Conservation (phyloP, 495 filamentous ascomycete genomes). For the Lentithecium fluviatile region DNA sequence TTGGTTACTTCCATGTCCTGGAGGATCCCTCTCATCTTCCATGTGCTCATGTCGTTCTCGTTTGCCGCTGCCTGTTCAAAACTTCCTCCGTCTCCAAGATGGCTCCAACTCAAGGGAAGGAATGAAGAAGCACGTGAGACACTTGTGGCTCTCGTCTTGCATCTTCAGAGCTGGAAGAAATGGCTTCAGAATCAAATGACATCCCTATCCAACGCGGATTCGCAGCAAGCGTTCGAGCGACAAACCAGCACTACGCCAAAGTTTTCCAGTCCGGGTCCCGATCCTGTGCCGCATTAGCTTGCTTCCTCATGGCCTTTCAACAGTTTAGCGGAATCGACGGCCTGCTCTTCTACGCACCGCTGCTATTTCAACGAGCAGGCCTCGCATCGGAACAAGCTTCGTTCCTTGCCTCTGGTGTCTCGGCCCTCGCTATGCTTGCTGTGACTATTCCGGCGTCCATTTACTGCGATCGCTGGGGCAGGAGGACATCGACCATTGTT, state of each 20-base stretch:
- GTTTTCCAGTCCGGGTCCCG: slow-evolving; percentile 37
- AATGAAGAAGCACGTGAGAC: slow-evolving; percentile 40
- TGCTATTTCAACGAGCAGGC: slow-evolving; percentile 56
- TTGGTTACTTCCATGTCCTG: slow-evolving; percentile 30
- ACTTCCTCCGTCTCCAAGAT: slow-evolving; percentile 52
- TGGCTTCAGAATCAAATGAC: slow-evolving; percentile 20
- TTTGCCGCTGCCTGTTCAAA: slow-evolving; percentile 24
- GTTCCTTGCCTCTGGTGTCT: slow-evolving; percentile 57
- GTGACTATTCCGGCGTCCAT: slow-evolving; percentile 52
- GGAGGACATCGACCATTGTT: slow-evolving; percentile 32
- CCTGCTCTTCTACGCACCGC: slow-evolving; percentile 55
- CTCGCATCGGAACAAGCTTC: slow-evolving; percentile 50
- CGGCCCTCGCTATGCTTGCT: slow-evolving; percentile 55
- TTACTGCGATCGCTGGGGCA: slow-evolving; percentile 33
- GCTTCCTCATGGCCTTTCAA: slow-evolving; percentile 53
- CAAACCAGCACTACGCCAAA: slow-evolving; percentile 29
- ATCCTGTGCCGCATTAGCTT: slow-evolving; percentile 44
- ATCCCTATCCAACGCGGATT: neutral
- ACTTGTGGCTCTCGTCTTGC: slow-evolving; percentile 28
- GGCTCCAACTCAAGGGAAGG: slow-evolving; percentile 49
- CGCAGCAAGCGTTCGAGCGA: neutral
- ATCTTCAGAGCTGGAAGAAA: slow-evolving; percentile 41
- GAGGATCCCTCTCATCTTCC: slow-evolving; percentile 35
- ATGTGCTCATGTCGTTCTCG: slow-evolving; percentile 6
- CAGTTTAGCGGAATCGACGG: slow-evolving; percentile 55